phyloP scores from a whole-genome alignment of 2,329 filamentous ascomycete genomes.

The Pseudogymnoascus sp. region DNA sequence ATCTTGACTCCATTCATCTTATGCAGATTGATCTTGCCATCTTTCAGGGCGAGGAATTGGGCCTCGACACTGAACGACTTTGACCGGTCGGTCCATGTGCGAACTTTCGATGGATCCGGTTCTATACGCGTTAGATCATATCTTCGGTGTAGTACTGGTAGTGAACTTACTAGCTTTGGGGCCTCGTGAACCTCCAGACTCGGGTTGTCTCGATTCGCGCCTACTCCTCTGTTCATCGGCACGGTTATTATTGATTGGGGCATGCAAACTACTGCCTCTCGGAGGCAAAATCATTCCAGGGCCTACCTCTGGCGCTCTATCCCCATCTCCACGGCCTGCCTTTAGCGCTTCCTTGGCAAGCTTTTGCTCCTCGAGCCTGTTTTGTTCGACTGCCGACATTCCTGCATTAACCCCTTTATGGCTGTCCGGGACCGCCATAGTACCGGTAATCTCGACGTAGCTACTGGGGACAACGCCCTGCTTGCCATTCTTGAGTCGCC shows the following conservation, averaged over 20 bases:
- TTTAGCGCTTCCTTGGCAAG: conserved; percentile 72
- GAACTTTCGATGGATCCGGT: conserved; percentile 72
- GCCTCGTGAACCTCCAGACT: conserved; percentile 43
- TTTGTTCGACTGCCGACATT: conserved; percentile 66
- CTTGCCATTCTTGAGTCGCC: conserved; percentile 80
- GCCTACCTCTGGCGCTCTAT: conserved; percentile 63
- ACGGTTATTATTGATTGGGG: conserved; percentile 57
- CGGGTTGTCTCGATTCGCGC: conserved; percentile 57
- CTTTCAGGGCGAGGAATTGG: conserved; percentile 87
- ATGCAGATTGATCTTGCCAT: conserved; percentile 95
- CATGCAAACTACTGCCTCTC: conserved; percentile 69
- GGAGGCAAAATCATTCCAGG: conserved; percentile 66
- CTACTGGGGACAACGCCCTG: conserved; percentile 95
- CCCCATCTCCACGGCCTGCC: conserved; percentile 49
- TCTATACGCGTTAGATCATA: conserved; percentile 40
- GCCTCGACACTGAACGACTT: conserved; percentile 97
- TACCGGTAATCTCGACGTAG: conserved; percentile 82
- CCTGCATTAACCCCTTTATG: conserved; percentile 46
- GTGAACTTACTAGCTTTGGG: conserved; percentile 62
- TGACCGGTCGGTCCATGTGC: conserved; percentile 90
- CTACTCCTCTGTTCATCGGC: conserved; percentile 61
- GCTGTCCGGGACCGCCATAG: conserved; percentile 38
- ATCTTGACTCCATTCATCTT: conserved; percentile 98
- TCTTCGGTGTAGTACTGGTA: neutral
- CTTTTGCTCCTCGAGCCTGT: conserved; percentile 70